Percentiles rank a stretch among this genome's conserved stretches.
Evolutionary conservation across 306 rosid species (phyloP).

Genomic region (Casuarina equisetifolia): DNA sequence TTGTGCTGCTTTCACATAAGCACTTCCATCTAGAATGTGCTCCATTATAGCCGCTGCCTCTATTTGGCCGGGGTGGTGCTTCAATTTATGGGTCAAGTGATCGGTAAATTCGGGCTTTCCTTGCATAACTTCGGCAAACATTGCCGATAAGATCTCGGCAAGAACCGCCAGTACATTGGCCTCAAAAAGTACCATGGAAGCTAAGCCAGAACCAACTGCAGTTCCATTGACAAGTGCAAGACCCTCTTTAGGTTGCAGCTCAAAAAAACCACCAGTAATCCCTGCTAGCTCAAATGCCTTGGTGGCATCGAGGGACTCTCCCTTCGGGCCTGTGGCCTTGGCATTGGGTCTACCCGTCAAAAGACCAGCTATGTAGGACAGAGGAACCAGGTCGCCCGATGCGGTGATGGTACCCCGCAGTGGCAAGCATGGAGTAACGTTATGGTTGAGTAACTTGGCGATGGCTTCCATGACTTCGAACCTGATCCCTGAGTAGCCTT

Average conservation of each 20-base stretch:
- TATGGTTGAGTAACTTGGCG: constrained; percentile 63
- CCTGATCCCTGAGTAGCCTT: constrained; percentile 89
- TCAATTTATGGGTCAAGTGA: constrained; percentile 79
- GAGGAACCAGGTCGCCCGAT: constrained; percentile 85
- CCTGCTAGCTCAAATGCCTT: constrained; percentile 71
- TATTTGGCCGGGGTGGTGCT: constrained; percentile 97
- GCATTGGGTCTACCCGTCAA: constrained; percentile 77
- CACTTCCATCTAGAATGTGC: constrained; percentile 83
- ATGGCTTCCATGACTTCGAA: constrained; percentile 84
- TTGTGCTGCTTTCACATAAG: constrained; percentile 65
- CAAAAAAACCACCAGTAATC: constrained; percentile 64
- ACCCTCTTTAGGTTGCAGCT: constrained; percentile 90
- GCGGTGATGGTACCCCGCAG: constrained; percentile 80
- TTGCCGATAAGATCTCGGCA: constrained; percentile 62
- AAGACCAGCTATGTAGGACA: constrained; percentile 82
- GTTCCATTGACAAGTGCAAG: constrained; percentile 89
- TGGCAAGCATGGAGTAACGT: constrained; percentile 81
- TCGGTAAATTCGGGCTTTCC: constrained; percentile 90
- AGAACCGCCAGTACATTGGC: constrained; percentile 64
- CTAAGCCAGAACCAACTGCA: constrained; percentile 91
- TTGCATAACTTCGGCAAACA: constrained; percentile 89
- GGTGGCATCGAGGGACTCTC: constrained; percentile 49
- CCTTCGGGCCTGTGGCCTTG: constrained; percentile 69
- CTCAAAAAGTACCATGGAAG: constrained; percentile 78
- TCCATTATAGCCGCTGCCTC: constrained; percentile 99